Evolutionary conservation across 305 asterid genomes (phyloP), one percentile per base, ranked within the genome.

Genomic region (Withania somnifera): DNA sequence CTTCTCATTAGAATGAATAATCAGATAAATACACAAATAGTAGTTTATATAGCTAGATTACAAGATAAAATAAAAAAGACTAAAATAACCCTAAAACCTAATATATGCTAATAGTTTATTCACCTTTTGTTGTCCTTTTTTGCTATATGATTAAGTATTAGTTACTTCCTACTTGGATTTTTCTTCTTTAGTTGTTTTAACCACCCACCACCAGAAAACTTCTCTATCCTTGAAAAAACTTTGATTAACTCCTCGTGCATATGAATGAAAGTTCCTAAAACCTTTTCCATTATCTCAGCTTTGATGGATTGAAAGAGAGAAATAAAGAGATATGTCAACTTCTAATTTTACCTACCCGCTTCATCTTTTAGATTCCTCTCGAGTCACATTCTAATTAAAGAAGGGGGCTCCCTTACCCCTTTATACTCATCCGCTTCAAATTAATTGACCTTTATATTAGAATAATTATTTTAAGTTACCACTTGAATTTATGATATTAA

Each of bases 251-350:
- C 82, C 93, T 84, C 85, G 82, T 80, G 84, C 86, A 87, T 61
- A 71, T 86, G 87, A 75, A 91, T 87, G 40, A 92, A 71, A 82
- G 79, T 83, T 87, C 87, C 87, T 81, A 73, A 83, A 81, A 38
- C 64, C 84, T 71, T 50, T 77, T 79, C 86, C 88, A 87, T 87
- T 88, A 85, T 85, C 87, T 90, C 84, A 87, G 88, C 80, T 79
- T 86, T 76, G 79, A 75, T 88, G 80, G 83, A 81, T 67, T 84
- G 82, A 64, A 86, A 73, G 76, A 78, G 81, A 81, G 36, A 13
- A 40, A 47, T 57, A 68, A 42, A 56, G 78, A 42, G 88, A 82
- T 69, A 79, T 71, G 57, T 73, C 90, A 88, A 90, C 86, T 86
- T 87, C 80, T 82, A 81, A 83, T 85, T 85, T 77, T 83, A 81